phyloP scores from a whole-genome alignment of 139 green algal genomes.

The Chlamydomonas schloesseri region DNA sequence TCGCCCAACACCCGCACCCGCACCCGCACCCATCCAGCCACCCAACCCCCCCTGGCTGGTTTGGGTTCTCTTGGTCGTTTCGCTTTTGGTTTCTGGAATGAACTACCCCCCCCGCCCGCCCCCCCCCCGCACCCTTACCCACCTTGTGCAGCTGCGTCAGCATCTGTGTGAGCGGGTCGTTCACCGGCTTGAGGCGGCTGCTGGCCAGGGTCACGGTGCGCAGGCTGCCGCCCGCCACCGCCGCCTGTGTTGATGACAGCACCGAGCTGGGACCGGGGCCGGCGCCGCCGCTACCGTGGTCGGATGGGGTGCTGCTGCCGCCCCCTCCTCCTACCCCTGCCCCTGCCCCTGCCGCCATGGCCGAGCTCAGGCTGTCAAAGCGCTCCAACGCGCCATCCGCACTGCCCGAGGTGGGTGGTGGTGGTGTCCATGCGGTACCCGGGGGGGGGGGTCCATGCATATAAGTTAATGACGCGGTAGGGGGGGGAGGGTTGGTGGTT shows the following conservation, averaged over 20 bases:
- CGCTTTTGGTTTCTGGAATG: too few species aligned
- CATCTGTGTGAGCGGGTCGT: constrained; percentile 50
- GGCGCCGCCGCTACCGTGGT: background rate
- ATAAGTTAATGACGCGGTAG: too few species aligned
- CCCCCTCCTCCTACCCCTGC: too few species aligned
- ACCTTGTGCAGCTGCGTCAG: constrained; percentile 65
- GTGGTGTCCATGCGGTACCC: too few species aligned
- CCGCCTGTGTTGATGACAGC: background rate
- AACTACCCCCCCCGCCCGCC: background rate
- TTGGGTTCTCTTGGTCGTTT: too few species aligned
- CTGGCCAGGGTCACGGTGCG: constrained; percentile 51
- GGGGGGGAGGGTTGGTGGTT: too few species aligned
- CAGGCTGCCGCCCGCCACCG: background rate
- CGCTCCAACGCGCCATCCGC: background rate
- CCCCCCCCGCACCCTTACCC: background rate
- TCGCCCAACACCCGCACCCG: too few species aligned
- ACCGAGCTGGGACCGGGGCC: too few species aligned
- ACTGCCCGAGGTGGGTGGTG: background rate
- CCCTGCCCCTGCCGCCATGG: background rate
- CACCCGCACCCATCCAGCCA: too few species aligned
- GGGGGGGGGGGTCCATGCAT: too few species aligned
- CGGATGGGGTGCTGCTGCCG: too few species aligned
- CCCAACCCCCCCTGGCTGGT: background rate
- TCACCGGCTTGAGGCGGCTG: constrained; percentile 50
- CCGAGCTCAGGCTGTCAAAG: background rate